phyloP scores from a whole-genome alignment of 176 grass and related monocot genomes.

The Chrysopogon serrulatus region DNA sequence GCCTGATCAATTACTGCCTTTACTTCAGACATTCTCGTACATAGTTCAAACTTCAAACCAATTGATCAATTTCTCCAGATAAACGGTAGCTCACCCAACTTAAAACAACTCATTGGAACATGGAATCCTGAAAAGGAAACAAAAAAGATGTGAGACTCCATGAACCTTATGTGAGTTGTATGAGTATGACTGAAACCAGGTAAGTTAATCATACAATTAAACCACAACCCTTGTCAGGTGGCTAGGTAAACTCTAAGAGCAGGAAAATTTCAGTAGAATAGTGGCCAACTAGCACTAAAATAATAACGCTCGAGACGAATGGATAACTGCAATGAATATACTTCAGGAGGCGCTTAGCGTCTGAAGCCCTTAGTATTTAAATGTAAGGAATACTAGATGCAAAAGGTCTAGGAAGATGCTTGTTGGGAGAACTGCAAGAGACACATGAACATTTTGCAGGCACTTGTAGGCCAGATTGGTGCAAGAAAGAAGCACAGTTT shows the following conservation, averaged over 20 bases:
- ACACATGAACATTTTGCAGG: constrained; percentile 3
- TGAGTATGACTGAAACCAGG: not conserved
- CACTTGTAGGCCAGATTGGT: not conserved
- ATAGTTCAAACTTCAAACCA: constrained; percentile 40
- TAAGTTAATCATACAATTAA: not conserved
- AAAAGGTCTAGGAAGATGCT: constrained; percentile 15
- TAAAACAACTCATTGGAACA: constrained; percentile 5
- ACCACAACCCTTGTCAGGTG: not conserved
- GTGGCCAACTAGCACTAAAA: not conserved
- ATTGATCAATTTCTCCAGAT: constrained; percentile 29
- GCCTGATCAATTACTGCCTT: constrained; percentile 34
- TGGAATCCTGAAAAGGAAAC: constrained; percentile 15
- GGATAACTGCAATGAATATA: not conserved
- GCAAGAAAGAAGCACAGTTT: not conserved
- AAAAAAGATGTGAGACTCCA: constrained; percentile 18
- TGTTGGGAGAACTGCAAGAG: not conserved
- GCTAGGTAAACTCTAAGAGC: not conserved
- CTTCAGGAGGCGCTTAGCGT: not conserved
- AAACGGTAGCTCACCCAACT: not conserved
- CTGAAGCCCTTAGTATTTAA: not conserved
- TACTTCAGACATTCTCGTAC: constrained; percentile 33
- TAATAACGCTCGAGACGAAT: not conserved
- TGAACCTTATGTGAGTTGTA: not conserved
- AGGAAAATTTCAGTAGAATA: not conserved
- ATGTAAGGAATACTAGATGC: not conserved